phyloP scores from a whole-genome alignment of 2,329 filamentous ascomycete genomes.

The Beauveria caledonica region DNA sequence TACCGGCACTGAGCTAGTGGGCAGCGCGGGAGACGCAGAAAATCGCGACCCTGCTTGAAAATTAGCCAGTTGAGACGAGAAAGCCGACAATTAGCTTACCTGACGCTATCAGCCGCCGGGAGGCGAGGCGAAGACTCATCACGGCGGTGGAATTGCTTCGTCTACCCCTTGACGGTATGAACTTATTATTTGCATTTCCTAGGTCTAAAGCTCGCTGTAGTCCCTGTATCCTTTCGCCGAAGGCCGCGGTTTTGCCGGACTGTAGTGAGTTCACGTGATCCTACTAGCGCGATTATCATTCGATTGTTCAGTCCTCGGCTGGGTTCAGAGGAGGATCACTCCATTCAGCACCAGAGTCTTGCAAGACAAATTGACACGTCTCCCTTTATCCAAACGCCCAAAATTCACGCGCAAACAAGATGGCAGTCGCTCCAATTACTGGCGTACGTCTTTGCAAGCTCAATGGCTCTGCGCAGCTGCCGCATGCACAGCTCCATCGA shows the following conservation, averaged over 20 bases:
- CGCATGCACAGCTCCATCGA: not conserved
- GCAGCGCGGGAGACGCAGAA: not conserved
- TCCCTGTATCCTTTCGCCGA: conserved; percentile 13
- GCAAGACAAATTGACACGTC: conserved; percentile 17
- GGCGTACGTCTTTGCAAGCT: conserved; percentile 40
- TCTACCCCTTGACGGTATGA: conserved; percentile 18
- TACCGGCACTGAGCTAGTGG: not conserved
- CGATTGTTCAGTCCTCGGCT: conserved; percentile 14
- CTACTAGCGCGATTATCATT: conserved; percentile 29
- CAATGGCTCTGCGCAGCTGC: conserved; percentile 23
- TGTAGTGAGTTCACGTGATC: conserved; percentile 14
- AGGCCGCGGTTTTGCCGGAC: conserved; percentile 17
- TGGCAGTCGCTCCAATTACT: conserved; percentile 50
- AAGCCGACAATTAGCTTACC: conserved; percentile 36
- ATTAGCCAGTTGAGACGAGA: not conserved
- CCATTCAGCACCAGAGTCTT: conserved; percentile 17
- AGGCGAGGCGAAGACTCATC: conserved; percentile 60
- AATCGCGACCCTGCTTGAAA: not conserved
- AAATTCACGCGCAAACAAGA: conserved; percentile 25
- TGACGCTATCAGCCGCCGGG: conserved; percentile 50
- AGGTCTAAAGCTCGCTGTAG: not conserved
- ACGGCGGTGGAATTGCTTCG: conserved; percentile 16
- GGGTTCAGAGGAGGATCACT: not conserved
- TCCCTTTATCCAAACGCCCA: conserved; percentile 17
- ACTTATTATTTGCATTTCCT: conserved; percentile 19